Base-by-base conservation (phyloP, 2,329 filamentous ascomycete species). In the Trichoderma semiorbis region DNA sequence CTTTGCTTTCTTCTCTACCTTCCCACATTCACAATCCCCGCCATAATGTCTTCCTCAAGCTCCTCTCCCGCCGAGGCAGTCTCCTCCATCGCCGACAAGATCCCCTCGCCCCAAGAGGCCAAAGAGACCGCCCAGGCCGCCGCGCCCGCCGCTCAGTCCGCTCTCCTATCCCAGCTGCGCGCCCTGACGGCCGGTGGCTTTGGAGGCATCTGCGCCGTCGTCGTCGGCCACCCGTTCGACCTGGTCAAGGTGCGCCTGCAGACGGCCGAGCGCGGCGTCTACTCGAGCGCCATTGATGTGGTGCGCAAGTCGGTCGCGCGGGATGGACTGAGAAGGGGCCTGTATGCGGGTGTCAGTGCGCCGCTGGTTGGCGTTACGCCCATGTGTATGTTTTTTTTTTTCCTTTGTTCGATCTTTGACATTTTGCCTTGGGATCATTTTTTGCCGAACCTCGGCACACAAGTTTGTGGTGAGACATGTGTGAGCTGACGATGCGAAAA, bases 271-370 rank as follows among this genome's bases (percentile, higher is more conserved):
- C 92, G 91, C 82, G 96, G 96, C 63, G 93, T 97, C 43, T 99
- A 99, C 84, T 92, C 86, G 43, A 91, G 92, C 60, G 96, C 96
- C 16, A 87, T 98, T 78, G 96, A 99, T 83, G 95, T 98, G 1
- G 94, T 98, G 74, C 87, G 88, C 81, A 97, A 92, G 85, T 95
- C 93, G 43, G 84, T 99, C 73, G 95, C 95, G 32, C 89, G 92
- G 73, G 95, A 98, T 82, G 96, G 96, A 2, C 81, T 97, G 75
- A 78, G 83, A 73, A 84, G 93, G 81, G 96, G 96, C 10, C 82
- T 99, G 74, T 99, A 99, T 82, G 96, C 96, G n/a, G 96, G 96
- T 81, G 95, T 99, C 60, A 96, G 93, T 76, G 96, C 96, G 77
- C 96, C 96, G 58, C 85, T 99, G 74, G 93, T 98, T 11, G 96